These are phyloP conservation scores for Metschnikowia anglica DNA, from an alignment of 805 yeast species.

Conservation along the genomic window DNA sequence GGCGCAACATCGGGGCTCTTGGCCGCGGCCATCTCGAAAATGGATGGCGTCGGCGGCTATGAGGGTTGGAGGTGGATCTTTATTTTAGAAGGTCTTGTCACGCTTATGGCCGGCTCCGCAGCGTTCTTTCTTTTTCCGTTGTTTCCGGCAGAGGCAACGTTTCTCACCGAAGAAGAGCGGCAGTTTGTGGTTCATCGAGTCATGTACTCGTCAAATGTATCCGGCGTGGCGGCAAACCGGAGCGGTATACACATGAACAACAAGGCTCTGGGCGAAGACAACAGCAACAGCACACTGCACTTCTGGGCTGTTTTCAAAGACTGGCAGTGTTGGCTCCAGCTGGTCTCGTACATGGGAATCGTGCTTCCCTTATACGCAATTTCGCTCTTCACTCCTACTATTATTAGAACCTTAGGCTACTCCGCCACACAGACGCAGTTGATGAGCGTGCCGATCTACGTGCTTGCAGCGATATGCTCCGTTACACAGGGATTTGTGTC, in stretches of 20 bases:
- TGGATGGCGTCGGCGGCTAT: constrained; percentile 37
- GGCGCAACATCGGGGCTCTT: constrained; percentile 79
- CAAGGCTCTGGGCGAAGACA: constrained; percentile 13
- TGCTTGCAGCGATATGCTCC: constrained; percentile 32
- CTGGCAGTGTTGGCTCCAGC: constrained; percentile 30
- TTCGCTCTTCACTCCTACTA: constrained; percentile 46
- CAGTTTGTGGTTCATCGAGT: constrained; percentile 14
- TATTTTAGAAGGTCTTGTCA: constrained; percentile 20
- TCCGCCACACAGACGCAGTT: constrained; percentile 42
- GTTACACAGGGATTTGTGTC: constrained; percentile 28
- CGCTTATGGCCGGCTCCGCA: constrained; percentile 10
- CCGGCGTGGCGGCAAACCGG: not conserved
- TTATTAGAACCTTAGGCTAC: constrained; percentile 45
- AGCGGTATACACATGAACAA: not conserved
- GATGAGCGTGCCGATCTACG: constrained; percentile 45
- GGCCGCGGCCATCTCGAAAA: constrained; percentile 60
- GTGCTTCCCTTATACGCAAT: constrained; percentile 37
- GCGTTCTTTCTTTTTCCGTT: constrained; percentile 15
- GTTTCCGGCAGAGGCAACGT: constrained; percentile 14
- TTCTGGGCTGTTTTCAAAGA: constrained; percentile 25
- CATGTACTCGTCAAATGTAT: constrained; percentile 9
- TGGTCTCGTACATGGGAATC: constrained; percentile 29
- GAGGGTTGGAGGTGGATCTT: constrained; percentile 23
- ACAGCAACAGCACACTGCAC: constrained; percentile 16
- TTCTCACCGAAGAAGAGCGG: constrained; percentile 15